Evolutionary conservation across 2,329 filamentous ascomycete genomes (phyloP).

Genomic region (Bertia moriformis): DNA sequence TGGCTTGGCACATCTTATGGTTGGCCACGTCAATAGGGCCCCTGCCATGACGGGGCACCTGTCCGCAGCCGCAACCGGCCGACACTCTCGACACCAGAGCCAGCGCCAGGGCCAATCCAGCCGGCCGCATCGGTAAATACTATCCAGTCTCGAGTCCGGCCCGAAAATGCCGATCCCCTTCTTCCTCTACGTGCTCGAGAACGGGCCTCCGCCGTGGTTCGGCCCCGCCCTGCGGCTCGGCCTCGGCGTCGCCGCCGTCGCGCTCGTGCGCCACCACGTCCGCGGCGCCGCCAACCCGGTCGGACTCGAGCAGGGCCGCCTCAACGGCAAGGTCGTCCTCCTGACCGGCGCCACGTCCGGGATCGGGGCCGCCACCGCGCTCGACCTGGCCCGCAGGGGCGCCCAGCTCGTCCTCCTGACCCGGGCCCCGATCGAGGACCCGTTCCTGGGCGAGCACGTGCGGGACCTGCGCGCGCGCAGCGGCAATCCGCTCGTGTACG

Average conservation of each 20-base stretch:
- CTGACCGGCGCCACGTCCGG: constrained; percentile 91
- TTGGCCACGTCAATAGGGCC: too few species aligned
- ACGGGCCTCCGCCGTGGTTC: neutral
- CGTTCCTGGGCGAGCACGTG: constrained; percentile 84
- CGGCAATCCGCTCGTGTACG: constrained; percentile 78
- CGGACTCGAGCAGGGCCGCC: constrained; percentile 51
- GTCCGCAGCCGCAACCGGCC: too few species aligned
- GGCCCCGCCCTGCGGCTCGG: neutral
- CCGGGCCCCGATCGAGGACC: constrained; percentile 63
- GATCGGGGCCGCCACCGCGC: constrained; percentile 65
- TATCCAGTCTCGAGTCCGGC: too few species aligned
- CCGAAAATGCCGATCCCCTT: neutral
- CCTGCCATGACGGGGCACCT: too few species aligned
- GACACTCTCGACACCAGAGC: too few species aligned
- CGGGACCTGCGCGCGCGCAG: constrained; percentile 68
- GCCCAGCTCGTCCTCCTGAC: constrained; percentile 86
- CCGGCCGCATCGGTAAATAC: too few species aligned
- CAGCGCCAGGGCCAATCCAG: too few species aligned
- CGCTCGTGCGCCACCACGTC: constrained; percentile 54
- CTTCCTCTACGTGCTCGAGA: neutral
- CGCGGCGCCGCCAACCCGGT: constrained; percentile 56
- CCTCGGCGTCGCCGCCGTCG: neutral
- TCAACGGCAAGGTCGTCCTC: constrained; percentile 90
- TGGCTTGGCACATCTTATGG: too few species aligned
- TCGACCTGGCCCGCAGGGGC: constrained; percentile 63